phyloP scores from a whole-genome alignment of 169 alveolate species.

The Cryptosporidium ubiquitum region DNA sequence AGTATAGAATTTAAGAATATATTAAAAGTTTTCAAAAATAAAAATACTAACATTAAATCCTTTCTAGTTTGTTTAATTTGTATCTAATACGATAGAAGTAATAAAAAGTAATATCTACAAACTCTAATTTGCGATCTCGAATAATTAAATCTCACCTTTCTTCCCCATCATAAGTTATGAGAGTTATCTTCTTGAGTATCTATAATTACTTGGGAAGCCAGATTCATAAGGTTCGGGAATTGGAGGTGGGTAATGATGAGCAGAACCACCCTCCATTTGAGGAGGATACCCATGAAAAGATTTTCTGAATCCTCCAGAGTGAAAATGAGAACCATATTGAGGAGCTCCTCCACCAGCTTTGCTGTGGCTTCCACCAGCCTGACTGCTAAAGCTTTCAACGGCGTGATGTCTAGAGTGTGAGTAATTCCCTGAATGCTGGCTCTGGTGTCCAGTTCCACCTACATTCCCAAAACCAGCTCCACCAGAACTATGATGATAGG shows the following conservation, averaged over 20 bases:
- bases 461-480: background rate
- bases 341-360: background rate
- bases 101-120: background rate
- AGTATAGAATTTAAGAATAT: background rate
- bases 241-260: background rate
- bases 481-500: background rate
- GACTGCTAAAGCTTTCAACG: background rate
- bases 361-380: background rate
- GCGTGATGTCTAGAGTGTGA: background rate
- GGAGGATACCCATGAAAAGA: slow-evolving; percentile 35
- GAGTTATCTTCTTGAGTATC: slow-evolving; percentile 2
- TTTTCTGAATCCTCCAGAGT: slow-evolving; percentile 24
- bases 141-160: background rate
- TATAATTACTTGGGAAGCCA: background rate
- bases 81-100: background rate
- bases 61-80: background rate
- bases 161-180: background rate
- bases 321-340: background rate
- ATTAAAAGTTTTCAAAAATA: background rate
- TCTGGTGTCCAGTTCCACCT: background rate
- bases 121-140: background rate
- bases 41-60: background rate
- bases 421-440: background rate
- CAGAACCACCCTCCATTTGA: background rate
- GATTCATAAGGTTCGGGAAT: slow-evolving; percentile 14